Conservation (phyloP, 345 rosid genomes). For the Physaria fendleri region DNA sequence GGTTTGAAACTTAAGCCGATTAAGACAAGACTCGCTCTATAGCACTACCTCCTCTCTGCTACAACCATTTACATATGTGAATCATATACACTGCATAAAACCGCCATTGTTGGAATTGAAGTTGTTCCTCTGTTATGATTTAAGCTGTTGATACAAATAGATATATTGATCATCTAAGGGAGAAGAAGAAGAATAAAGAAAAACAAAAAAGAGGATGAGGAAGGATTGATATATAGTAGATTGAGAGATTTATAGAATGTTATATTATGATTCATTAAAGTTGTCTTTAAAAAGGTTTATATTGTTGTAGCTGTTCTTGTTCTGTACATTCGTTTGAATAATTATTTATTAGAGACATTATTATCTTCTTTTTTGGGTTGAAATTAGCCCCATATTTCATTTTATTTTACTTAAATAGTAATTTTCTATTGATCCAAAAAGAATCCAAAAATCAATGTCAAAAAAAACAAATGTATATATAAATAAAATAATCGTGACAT, state of each 20-base stretch:
- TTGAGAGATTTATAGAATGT: constrained; percentile 8
- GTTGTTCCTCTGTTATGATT: constrained; percentile 18
- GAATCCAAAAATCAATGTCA: too few species aligned
- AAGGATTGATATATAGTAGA: constrained; percentile 19
- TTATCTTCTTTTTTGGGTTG: too few species aligned
- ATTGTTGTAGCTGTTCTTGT: constrained; percentile 11
- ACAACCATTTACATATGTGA: background rate
- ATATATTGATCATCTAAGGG: constrained; percentile 14
- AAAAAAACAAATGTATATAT: too few species aligned
- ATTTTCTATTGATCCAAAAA: too few species aligned
- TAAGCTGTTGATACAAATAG: constrained; percentile 27
- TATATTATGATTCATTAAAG: constrained; percentile 17
- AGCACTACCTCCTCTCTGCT: background rate
- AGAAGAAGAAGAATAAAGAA: background rate
- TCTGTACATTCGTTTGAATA: constrained; percentile 16
- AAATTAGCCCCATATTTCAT: too few species aligned
- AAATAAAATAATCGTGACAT: background rate
- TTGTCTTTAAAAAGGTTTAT: background rate
- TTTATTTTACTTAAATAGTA: too few species aligned
- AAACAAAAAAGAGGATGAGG: background rate
- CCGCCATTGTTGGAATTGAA: constrained; percentile 13
- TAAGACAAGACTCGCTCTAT: constrained; percentile 51
- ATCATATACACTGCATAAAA: constrained; percentile 8
- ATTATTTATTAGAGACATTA: constrained; percentile 13
- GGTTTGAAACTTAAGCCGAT: constrained; percentile 95